phyloP scores from a whole-genome alignment of 2,329 filamentous ascomycete genomes.

The Claviceps maximensis region DNA sequence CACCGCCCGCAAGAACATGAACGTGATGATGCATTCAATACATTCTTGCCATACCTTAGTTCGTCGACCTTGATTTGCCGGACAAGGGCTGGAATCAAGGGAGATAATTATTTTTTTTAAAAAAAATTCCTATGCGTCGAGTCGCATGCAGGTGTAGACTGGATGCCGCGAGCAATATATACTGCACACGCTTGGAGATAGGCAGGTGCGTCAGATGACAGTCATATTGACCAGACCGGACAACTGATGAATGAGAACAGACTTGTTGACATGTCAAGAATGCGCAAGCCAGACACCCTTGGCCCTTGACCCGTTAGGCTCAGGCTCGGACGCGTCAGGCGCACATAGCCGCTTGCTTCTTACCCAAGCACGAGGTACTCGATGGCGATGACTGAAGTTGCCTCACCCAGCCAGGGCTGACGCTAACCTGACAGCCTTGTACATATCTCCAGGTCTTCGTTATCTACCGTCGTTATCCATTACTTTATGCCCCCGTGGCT shows the following conservation, averaged over 20 bases:
- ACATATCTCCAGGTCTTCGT: no score
- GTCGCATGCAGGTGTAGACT: neutral
- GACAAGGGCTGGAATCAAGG: neutral
- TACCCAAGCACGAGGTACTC: no score
- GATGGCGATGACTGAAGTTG: neutral
- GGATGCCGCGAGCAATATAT: neutral
- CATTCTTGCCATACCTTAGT: neutral
- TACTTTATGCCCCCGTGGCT: neutral
- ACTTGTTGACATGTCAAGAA: neutral
- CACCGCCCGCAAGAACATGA: constrained; percentile 9
- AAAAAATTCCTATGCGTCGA: neutral
- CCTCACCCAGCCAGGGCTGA: neutral
- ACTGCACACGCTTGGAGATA: neutral
- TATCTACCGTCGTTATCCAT: no score
- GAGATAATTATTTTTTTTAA: no score
- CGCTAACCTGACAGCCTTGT: neutral
- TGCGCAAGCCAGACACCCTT: no score
- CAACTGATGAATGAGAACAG: neutral
- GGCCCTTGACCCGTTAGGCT: no score
- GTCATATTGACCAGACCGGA: neutral
- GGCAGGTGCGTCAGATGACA: neutral
- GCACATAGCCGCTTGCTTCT: neutral
- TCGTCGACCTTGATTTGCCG: neutral
- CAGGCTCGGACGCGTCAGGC: neutral
- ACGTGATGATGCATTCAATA: neutral